Evolutionary conservation across 2,329 filamentous ascomycete species (phyloP).

Genomic region (Verruconis gallopava): DNA sequence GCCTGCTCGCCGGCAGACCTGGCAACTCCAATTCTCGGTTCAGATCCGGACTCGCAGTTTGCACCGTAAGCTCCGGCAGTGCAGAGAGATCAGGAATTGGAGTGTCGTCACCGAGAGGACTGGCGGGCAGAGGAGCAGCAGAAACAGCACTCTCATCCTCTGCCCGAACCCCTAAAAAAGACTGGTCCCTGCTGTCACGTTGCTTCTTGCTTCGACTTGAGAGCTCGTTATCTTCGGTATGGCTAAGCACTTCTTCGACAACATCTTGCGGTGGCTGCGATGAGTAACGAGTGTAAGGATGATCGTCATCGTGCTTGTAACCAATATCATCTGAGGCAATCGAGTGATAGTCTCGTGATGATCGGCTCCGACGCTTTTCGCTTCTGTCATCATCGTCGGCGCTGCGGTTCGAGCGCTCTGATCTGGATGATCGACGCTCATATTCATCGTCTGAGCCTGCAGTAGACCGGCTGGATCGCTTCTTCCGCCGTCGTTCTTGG

Average conservation of each 20-base stretch:
- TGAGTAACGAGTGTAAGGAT: slow-evolving; percentile 7
- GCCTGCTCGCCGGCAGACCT: slow-evolving; percentile 7
- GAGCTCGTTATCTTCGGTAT: slow-evolving; percentile 7
- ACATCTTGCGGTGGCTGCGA: slow-evolving; percentile 6
- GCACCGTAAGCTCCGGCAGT: not conserved
- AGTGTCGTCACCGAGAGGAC: slow-evolving; percentile 11
- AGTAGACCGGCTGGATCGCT: slow-evolving; percentile 29
- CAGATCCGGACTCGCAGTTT: not conserved
- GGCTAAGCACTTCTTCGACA: slow-evolving; percentile 10
- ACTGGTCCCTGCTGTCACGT: slow-evolving; percentile 23
- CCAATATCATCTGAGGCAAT: slow-evolving; percentile 10
- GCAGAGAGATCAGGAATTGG: not conserved
- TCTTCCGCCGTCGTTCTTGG: slow-evolving; percentile 26
- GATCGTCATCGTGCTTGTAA: slow-evolving; percentile 7
- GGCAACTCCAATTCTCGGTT: slow-evolving; percentile 7
- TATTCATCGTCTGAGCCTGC: slow-evolving; percentile 21
- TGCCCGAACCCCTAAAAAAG: slow-evolving; percentile 55
- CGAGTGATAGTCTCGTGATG: slow-evolving; percentile 10
- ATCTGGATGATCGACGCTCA: slow-evolving; percentile 17
- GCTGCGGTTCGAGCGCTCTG: slow-evolving; percentile 15
- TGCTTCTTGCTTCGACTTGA: slow-evolving; percentile 4
- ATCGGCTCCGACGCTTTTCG: slow-evolving; percentile 29
- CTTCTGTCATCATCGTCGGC: slow-evolving; percentile 20
- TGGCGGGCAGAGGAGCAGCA: slow-evolving; percentile 33
- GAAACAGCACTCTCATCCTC: slow-evolving; percentile 31